Evolutionary conservation across 2,329 filamentous ascomycete genomes (phyloP).

Genomic region (Exophiala sideris): DNA sequence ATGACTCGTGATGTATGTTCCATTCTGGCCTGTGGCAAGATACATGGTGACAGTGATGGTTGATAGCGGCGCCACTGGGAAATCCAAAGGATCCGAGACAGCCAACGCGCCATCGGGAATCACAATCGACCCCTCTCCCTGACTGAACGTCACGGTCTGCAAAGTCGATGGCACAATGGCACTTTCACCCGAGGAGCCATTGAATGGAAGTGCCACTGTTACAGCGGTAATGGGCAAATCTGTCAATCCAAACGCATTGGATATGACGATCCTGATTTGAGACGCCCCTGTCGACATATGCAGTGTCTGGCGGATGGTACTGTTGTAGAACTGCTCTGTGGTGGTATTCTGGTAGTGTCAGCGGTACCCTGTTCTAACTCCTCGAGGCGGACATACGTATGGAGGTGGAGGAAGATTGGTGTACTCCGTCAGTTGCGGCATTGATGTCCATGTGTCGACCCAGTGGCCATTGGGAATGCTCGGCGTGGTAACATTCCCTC

Average conservation of each 20-base stretch:
- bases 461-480: conserved; percentile 43
- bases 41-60: conserved; percentile 60
- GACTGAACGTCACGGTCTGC: conserved; percentile 57
- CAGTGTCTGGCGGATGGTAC: conserved; percentile 64
- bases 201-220: conserved; percentile 55
- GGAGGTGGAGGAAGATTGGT: conserved; percentile 59
- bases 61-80: conserved; percentile 49
- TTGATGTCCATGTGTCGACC: conserved; percentile 63
- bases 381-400: conserved; percentile 47
- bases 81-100: conserved; percentile 61
- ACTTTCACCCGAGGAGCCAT: conserved; percentile 53
- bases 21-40: conserved; percentile 54
- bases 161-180: conserved; percentile 53
- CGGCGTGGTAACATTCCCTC: conserved; percentile 6
- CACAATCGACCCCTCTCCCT: conserved; percentile 48
- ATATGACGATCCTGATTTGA: conserved; percentile 60
- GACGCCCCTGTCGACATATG: conserved; percentile 56
- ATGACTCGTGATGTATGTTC: conserved; percentile 59
- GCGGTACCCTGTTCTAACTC: neutral
- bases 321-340: conserved; percentile 55
- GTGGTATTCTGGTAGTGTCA: conserved; percentile 46
- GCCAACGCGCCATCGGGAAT: conserved; percentile 56
- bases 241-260: conserved; percentile 62
- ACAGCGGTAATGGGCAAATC: conserved; percentile 59
- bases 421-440: conserved; percentile 63